These are phyloP conservation scores for Pezicula carpinea DNA, from an alignment of 2,329 filamentous ascomycete genomes.

Conservation along the genomic window DNA sequence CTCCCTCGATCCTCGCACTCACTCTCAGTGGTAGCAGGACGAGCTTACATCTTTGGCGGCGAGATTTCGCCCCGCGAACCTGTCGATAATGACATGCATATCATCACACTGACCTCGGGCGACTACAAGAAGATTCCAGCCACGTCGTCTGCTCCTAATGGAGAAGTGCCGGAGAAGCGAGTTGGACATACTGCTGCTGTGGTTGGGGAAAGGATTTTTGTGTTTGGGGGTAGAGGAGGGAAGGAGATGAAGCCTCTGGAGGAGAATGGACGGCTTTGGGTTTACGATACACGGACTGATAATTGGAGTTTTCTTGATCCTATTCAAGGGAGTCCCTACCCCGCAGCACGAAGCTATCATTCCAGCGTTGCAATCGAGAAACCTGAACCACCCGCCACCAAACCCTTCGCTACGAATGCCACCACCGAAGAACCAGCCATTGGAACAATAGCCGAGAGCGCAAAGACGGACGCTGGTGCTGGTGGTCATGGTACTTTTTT, in stretches of 20 bases:
- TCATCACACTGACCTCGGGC: slow-evolving; percentile 50
- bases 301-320: slow-evolving; percentile 64
- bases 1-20: slow-evolving; percentile 73
- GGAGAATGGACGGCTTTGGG: slow-evolving; percentile 71
- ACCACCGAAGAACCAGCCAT: slow-evolving; percentile 48
- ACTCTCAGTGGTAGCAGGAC: slow-evolving; percentile 53
- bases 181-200: slow-evolving; percentile 69
- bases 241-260: slow-evolving; percentile 65
- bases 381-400: slow-evolving; percentile 32
- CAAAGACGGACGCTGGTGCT: slow-evolving; percentile 52
- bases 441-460: slow-evolving; percentile 50
- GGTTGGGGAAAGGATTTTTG: slow-evolving; percentile 66
- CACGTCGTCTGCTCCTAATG: slow-evolving; percentile 33
- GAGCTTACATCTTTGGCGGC: slow-evolving; percentile 73
- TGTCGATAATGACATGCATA: slow-evolving; percentile 68
- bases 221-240: slow-evolving; percentile 77
- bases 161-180: slow-evolving; percentile 57
- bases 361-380: slow-evolving; percentile 52
- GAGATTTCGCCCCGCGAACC: slow-evolving; percentile 63
- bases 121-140: slow-evolving; percentile 57
- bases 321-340: slow-evolving; percentile 42
- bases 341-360: slow-evolving; percentile 69
- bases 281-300: slow-evolving; percentile 61
- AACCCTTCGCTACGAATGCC: slow-evolving; percentile 19
- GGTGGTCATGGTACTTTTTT: slow-evolving; percentile 67